A percentile compares a stretch with the other conserved stretches of the same genome.
Conservation (phyloP, 306 rosid species). For the Phaseolus lunatus region DNA sequence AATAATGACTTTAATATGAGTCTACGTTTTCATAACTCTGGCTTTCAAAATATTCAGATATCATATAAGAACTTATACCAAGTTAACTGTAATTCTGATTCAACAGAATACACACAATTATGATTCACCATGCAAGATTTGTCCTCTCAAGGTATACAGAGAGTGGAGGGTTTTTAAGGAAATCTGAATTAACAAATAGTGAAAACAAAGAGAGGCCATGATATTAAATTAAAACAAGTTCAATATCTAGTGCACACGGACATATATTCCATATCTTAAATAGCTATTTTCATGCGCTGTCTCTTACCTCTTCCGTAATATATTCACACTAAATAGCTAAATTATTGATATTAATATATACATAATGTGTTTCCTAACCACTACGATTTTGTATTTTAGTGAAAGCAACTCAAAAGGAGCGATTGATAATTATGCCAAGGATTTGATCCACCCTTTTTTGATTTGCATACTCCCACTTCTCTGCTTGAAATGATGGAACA, state of each 20-base stretch:
- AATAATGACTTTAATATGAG: too few species aligned
- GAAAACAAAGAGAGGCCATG: neutral
- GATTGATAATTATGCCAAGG: conserved; percentile 40
- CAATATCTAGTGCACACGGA: conserved; percentile 30
- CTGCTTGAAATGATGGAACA: conserved; percentile 49
- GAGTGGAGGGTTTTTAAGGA: neutral
- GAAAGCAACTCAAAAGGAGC: conserved; percentile 44
- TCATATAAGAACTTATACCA: too few species aligned
- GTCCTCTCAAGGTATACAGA: neutral
- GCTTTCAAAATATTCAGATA: too few species aligned
- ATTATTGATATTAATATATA: conserved; percentile 19
- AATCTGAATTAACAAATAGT: neutral
- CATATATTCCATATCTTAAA: conserved; percentile 29
- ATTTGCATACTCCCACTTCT: conserved; percentile 48
- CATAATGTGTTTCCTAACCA: conserved; percentile 44
- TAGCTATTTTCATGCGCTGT: conserved; percentile 25
- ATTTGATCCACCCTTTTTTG: conserved; percentile 50
- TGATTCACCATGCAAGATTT: neutral
- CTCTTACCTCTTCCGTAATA: conserved; percentile 14
- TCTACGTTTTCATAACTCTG: too few species aligned
- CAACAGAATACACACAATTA: neutral
- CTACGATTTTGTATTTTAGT: conserved; percentile 37
- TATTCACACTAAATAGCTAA: neutral
- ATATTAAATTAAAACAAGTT: conserved; percentile 3
- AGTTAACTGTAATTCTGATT: neutral